Evolutionary conservation across 192 early-diverging fungal species (phyloP).

Genomic region (Umbelopsis sp.): DNA sequence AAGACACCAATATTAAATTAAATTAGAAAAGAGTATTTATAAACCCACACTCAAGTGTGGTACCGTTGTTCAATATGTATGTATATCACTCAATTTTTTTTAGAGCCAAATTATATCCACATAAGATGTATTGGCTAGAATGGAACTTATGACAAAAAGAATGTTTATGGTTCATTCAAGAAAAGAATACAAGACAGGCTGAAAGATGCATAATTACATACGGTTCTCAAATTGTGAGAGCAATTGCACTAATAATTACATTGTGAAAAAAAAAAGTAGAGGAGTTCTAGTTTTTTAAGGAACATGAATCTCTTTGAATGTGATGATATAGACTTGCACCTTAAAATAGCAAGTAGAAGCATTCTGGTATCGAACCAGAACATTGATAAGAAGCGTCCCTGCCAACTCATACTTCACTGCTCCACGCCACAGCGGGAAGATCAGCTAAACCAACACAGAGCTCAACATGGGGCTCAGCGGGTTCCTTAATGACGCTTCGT

Average conservation of each 20-base stretch:
- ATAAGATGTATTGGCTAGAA: too few species aligned
- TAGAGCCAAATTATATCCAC: not conserved
- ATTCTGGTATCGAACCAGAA: not conserved
- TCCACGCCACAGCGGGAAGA: slow-evolving; percentile 37
- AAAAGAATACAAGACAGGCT: not conserved
- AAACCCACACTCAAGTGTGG: not conserved
- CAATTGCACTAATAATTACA: slow-evolving; percentile 19
- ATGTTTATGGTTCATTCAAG: not conserved
- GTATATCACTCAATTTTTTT: too few species aligned
- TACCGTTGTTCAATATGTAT: not conserved
- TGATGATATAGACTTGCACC: not conserved
- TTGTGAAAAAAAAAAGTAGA: not conserved
- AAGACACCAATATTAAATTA: slow-evolving; percentile 6
- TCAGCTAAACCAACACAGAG: slow-evolving; percentile 33
- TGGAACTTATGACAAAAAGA: not conserved
- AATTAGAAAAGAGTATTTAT: not conserved
- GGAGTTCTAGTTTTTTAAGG: not conserved
- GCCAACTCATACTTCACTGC: not conserved
- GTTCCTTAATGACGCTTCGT: slow-evolving; percentile 30
- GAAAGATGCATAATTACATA: slow-evolving; percentile 16
- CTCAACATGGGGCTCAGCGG: slow-evolving; percentile 31
- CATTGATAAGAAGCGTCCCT: not conserved
- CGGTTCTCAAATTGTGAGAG: slow-evolving; percentile 13
- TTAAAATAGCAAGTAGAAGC: too few species aligned
- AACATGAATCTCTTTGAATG: not conserved